Conservation (phyloP, 441 rosid genomes). For the Dalechampia spathulata region DNA sequence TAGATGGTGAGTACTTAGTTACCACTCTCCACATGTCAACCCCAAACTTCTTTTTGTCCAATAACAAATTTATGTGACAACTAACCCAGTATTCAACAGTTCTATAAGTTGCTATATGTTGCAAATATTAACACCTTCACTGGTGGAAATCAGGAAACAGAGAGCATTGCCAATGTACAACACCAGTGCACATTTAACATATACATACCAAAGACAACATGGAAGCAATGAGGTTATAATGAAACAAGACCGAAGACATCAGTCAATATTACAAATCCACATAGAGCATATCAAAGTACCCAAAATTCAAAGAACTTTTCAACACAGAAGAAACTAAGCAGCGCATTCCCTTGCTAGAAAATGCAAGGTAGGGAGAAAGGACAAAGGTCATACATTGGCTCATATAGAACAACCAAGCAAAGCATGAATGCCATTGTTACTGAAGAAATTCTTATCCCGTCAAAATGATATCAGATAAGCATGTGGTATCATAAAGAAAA, state of each 20-base stretch:
- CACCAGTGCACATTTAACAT: too few species aligned
- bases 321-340: neutral
- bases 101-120: too few species aligned
- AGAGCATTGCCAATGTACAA: too few species aligned
- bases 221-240: too few species aligned
- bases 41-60: neutral
- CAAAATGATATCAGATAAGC: neutral
- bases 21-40: neutral
- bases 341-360: conserved; percentile 1
- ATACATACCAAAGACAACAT: too few species aligned
- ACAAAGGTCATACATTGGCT: neutral
- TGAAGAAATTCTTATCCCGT: neutral
- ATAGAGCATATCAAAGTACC: too few species aligned
- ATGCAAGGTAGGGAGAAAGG: neutral
- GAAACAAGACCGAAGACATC: too few species aligned
- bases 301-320: neutral
- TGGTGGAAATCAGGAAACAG: too few species aligned
- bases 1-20: too few species aligned
- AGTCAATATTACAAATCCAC: too few species aligned
- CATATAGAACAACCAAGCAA: neutral
- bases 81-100: too few species aligned
- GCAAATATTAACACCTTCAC: too few species aligned
- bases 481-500: conserved; percentile 4
- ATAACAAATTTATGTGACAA: neutral
- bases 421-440: neutral